phyloP scores from a whole-genome alignment of 441 rosid species.

The Erysimum pusillum region DNA sequence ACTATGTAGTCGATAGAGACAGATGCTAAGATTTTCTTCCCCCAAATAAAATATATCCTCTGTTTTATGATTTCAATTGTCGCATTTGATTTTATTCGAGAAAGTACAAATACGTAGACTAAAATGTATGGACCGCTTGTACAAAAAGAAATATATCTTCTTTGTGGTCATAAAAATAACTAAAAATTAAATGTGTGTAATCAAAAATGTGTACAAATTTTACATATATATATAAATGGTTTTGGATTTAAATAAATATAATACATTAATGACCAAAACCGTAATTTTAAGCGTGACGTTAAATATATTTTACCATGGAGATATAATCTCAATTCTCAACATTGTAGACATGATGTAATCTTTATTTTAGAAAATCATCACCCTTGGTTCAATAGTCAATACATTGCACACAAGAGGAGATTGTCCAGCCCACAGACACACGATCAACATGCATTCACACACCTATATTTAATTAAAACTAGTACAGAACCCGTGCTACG shows the following conservation, averaged over 20 bases:
- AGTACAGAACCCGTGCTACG: too few species aligned
- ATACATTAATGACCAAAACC: background rate
- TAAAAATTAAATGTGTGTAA: background rate
- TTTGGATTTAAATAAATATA: background rate
- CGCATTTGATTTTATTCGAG: background rate
- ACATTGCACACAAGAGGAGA: slow-evolving; percentile 32
- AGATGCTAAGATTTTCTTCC: slow-evolving; percentile 17
- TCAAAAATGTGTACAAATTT: too few species aligned
- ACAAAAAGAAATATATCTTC: background rate
- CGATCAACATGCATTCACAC: slow-evolving; percentile 30
- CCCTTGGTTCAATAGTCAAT: slow-evolving; percentile 6
- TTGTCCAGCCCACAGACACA: slow-evolving; percentile 21
- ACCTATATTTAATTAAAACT: too few species aligned
- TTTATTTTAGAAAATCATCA: slow-evolving; percentile 13
- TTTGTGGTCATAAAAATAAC: background rate
- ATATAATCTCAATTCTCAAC: background rate
- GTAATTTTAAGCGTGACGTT: background rate
- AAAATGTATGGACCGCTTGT: background rate
- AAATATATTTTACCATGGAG: background rate
- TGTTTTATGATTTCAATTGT: background rate
- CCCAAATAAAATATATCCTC: background rate
- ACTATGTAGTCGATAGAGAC: background rate
- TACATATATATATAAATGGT: too few species aligned
- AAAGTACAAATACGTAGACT: background rate
- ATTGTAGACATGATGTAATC: slow-evolving; percentile 25